These are phyloP conservation scores for Penicillium sp. DNA, from an alignment of 2,329 filamentous ascomycete species.

Conservation along the genomic window DNA sequence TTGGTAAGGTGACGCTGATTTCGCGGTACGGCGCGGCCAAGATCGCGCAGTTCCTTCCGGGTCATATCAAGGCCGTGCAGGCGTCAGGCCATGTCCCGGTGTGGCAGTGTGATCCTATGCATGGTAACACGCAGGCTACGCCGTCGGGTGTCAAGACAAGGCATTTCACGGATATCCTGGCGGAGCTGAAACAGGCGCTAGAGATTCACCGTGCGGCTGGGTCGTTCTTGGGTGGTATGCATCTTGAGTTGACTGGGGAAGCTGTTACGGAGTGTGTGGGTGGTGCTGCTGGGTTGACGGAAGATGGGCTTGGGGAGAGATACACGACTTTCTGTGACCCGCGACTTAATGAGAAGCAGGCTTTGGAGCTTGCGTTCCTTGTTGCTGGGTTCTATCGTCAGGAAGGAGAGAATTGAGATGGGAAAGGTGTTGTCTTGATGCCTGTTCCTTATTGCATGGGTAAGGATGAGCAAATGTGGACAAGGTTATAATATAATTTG, in stretches of 20 bases:
- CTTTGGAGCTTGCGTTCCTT: constrained; percentile 87
- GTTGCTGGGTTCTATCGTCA: constrained; percentile 74
- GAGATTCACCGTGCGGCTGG: constrained; percentile 76
- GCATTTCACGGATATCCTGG: constrained; percentile 82
- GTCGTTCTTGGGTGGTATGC: constrained; percentile 86
- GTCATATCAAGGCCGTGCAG: constrained; percentile 84
- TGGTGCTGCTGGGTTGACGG: constrained; percentile 77
- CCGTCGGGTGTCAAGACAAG: constrained; percentile 82
- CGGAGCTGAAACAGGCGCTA: constrained; percentile 76
- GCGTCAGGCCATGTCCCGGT: constrained; percentile 70
- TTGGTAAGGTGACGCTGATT: constrained; percentile 93
- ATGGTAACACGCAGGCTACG: constrained; percentile 69
- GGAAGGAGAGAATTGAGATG: constrained; percentile 29
- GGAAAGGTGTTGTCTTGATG: background rate
- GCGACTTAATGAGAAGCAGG: constrained; percentile 93
- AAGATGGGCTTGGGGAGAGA: constrained; percentile 81
- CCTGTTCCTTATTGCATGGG: background rate
- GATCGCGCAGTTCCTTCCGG: constrained; percentile 69
- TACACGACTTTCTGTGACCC: constrained; percentile 98
- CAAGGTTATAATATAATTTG: background rate
- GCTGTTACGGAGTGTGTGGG: constrained; percentile 94
- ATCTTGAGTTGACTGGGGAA: constrained; percentile 91
- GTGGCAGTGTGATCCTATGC: constrained; percentile 99
- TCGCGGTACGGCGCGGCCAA: constrained; percentile 83
- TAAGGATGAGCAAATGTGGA: background rate